Conservation (phyloP, 768 basidiomycete genomes). For the Exidia glandulosa region DNA sequence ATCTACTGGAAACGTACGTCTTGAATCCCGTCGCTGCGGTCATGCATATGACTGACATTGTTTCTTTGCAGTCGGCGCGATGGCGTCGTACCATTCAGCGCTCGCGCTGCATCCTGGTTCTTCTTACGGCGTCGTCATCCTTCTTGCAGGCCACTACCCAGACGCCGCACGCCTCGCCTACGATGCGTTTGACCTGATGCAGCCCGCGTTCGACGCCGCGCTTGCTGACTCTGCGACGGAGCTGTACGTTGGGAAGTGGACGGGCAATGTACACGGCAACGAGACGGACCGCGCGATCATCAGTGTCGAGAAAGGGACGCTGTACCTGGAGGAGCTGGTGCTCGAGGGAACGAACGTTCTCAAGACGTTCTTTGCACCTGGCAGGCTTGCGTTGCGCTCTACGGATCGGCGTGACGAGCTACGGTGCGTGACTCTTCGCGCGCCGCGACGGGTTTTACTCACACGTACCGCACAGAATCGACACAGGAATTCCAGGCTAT, state of each 20-base stretch:
- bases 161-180: conserved; percentile 15
- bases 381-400: conserved; percentile 13
- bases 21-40: background rate
- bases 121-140: conserved; percentile 18
- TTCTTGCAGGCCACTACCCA: conserved; percentile 13
- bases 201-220: conserved; percentile 15
- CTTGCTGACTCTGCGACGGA: conserved; percentile 3
- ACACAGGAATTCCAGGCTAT: conserved; percentile 17
- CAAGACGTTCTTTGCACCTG: conserved; percentile 9
- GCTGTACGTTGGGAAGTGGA: conserved; percentile 17
- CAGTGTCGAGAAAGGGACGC: conserved; percentile 11
- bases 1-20: conserved; percentile 20
- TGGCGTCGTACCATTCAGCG: conserved; percentile 15
- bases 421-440: conserved; percentile 12
- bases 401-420: conserved; percentile 19
- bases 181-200: conserved; percentile 15
- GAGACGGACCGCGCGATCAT: conserved; percentile 7
- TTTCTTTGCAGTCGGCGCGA: conserved; percentile 13
- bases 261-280: conserved; percentile 1
- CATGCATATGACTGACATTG: background rate
- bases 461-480: conserved; percentile 13
- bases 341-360: conserved; percentile 13
- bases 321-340: conserved; percentile 8
- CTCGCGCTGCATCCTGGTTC: conserved; percentile 17
- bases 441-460: background rate